Evolutionary conservation across 1,139 yeast species (phyloP), one percentile per base, ranked within the genome.

Genomic region (Geotrichum aggregatum): DNA sequence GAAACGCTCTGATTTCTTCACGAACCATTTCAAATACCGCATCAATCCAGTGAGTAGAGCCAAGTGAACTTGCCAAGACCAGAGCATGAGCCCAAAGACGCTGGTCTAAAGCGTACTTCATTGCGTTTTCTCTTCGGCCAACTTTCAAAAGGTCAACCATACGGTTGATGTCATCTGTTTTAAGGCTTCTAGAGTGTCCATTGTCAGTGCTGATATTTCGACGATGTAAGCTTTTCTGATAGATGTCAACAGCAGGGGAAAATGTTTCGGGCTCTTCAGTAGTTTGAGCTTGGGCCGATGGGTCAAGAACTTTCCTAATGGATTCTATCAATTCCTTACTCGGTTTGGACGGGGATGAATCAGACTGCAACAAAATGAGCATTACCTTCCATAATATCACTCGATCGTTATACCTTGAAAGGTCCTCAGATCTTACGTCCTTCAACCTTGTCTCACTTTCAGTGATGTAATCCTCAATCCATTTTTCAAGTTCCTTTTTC

Each of bases 51-150:
- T 76, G 74, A 4, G 80, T 82, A 18, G 78, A 77, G 1, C 95
- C 84, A 31, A 80, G 69, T 18, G 87, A 69, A 55, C 84, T 78
- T 1, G 95, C 83, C 52, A 91, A 71, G 35, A 88, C 68, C 52
- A 91, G 67, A 0, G 96, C 86, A 65, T 89, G 75, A 0, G 95
- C 82, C 86, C 89, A 89, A 57, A 87, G 87, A n/a, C 82, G 79
- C 54, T 79, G 77, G 1, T 78, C 75, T 34, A 88, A 67, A 1
- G 94, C 81, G 54, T 74, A 72, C 28, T 78, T 75, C 52, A 89
- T 69, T 0, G 96, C 97, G 3, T 75, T 77, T 21, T 79, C 82
- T 24, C 82, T 77, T 54, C 83, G 75, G 1, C 97, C 97, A 1
- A 71, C 66, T 63, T 82, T 85, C 48, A 87, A 61, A 24, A 67